A percentile compares a stretch with the other conserved stretches of the same genome.
phyloP scores from a whole-genome alignment of 805 yeast genomes.

The Schwanniomyces polymorphus region DNA sequence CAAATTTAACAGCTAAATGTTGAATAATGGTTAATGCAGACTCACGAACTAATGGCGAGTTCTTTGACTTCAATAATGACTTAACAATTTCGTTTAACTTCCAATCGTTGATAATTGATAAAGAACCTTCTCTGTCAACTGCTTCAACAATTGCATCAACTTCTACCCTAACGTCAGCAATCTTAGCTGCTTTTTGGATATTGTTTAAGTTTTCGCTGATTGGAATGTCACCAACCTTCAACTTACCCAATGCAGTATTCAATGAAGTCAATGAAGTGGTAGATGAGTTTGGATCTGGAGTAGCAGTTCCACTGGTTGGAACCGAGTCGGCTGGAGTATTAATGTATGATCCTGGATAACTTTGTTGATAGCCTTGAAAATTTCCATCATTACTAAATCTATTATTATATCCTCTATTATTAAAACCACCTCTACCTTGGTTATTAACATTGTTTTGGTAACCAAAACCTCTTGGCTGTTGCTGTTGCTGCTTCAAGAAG shows the following conservation, averaged over 20 bases:
- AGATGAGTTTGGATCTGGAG: constrained; percentile 45
- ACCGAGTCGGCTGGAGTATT: constrained; percentile 26
- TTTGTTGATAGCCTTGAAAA: not conserved
- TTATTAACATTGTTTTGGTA: constrained; percentile 10
- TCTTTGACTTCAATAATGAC: constrained; percentile 72
- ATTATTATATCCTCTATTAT: constrained; percentile 4
- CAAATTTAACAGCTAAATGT: constrained; percentile 55
- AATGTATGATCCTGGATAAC: constrained; percentile 7
- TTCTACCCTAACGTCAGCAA: constrained; percentile 56
- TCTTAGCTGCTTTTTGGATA: constrained; percentile 50
- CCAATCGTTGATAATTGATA: constrained; percentile 58
- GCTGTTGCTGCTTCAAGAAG: constrained; percentile 48
- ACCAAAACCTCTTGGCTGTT: constrained; percentile 29
- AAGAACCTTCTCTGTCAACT: constrained; percentile 42
- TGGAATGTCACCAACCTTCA: constrained; percentile 60
- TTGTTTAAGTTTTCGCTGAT: constrained; percentile 56
- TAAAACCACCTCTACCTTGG: constrained; percentile 3
- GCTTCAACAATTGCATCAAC: constrained; percentile 53
- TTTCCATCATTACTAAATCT: not conserved
- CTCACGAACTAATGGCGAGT: constrained; percentile 74
- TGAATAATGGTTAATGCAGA: constrained; percentile 67
- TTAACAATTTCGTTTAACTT: constrained; percentile 60
- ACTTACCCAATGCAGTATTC: constrained; percentile 65
- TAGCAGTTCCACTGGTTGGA: constrained; percentile 36
- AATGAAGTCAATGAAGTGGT: constrained; percentile 74